Evolutionary conservation across 495 filamentous ascomycete genomes (phyloP), one percentile per base, ranked within the genome.

Genomic region (Neurospora intermedia): DNA sequence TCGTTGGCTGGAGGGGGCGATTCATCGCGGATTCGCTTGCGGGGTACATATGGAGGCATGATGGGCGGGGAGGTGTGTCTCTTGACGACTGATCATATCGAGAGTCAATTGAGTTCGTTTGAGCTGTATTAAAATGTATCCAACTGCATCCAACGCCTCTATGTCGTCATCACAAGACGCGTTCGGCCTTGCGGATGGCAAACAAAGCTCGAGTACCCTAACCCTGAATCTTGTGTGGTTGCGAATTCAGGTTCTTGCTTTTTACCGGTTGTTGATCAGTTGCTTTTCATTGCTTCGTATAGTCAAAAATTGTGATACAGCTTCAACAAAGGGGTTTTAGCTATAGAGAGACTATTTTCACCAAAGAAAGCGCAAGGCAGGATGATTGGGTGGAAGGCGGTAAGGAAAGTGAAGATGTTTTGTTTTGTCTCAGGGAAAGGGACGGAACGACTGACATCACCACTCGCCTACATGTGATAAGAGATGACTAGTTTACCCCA

Each of bases 11-110:
- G 70, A 40, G 39, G 23, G 9, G 81, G 76, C 69, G 83, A 77
- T 6, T 76, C 43, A 18, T 77, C 78, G 73, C 83, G 83, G 69
- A 83, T 45, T 74, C 85, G 81, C 76, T 86, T 86, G 72, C 82
- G 83, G 73, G 83, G 83, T 38, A 85, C 80, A 69, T 81, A 75
- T 1, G 85, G 84, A 54, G 85, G 85, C 85, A 86, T 86, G 35
- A 72, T 77, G 70, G 48, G 27, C 27, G 27, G 13, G 42, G 48
- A 23, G 16, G 0, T n/a, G 5, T 11, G 20, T 4, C 23, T 10
- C 0, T 35, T n/a, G 18, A 18, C 16, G 15, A 71, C 6, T 13
- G 62, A 42, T 41, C 75, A 77, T 76, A 43, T 40, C 69, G 11
- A 41, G 15, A 6, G 23, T 38, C 20, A 46, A 9, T 9, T 18